Percentiles rank a stretch among this genome's conserved stretches.
Evolutionary conservation across 441 rosid species (phyloP).

Genomic region (Jatropha podagrica): DNA sequence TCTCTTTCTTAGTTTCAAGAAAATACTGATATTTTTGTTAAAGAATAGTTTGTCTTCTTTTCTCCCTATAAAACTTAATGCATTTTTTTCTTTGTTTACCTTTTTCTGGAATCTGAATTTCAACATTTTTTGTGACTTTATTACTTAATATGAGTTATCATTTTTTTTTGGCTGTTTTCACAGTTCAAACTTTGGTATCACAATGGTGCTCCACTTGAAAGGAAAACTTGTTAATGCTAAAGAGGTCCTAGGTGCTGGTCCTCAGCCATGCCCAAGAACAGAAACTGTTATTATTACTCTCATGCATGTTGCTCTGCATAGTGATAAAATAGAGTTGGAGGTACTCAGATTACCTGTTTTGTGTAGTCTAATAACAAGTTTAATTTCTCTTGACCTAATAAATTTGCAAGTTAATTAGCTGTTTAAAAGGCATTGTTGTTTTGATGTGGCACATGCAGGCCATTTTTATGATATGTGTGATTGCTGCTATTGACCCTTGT

Average conservation of each 20-base stretch:
- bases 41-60: background rate
- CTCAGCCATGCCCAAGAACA: slow-evolving; percentile 66
- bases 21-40: background rate
- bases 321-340: slow-evolving; percentile 89
- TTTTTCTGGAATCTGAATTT: background rate
- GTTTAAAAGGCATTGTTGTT: background rate
- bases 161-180: background rate
- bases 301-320: slow-evolving; percentile 89
- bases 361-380: background rate
- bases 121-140: background rate
- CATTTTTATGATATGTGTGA: slow-evolving; percentile 80
- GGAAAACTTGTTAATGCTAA: slow-evolving; percentile 71
- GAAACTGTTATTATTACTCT: slow-evolving; percentile 86
- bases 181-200: slow-evolving; percentile 84
- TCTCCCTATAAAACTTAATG: background rate
- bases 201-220: slow-evolving; percentile 63
- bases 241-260: slow-evolving; percentile 78
- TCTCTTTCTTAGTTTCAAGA: background rate
- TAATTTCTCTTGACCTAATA: slow-evolving; percentile 7
- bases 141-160: background rate
- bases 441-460: slow-evolving; percentile 57
- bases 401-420: slow-evolving; percentile 1
- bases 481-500: slow-evolving; percentile 83
- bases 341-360: slow-evolving; percentile 37
- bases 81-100: background rate